Evolutionary conservation across 495 filamentous ascomycete species (phyloP).

Genomic region (Staphylotrichum longicolle): DNA sequence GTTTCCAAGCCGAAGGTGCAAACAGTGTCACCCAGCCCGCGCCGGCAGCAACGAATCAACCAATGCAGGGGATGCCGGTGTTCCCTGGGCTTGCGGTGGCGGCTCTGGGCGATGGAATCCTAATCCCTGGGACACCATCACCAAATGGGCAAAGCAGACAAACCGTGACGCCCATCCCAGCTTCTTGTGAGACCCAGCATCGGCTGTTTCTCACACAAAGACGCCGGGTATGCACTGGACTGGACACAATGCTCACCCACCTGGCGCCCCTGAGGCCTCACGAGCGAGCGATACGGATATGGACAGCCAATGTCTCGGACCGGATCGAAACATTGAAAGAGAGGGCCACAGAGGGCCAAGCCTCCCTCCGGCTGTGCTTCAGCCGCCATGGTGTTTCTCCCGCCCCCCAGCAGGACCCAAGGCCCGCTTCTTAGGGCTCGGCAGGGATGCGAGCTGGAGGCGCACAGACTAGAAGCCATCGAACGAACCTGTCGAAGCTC

Average conservation of each 20-base stretch:
- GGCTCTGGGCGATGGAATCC: no score
- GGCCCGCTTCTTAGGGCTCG: conserved; percentile 12
- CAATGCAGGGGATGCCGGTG: no score
- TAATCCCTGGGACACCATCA: no score
- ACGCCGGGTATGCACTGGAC: no score
- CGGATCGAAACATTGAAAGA: not conserved
- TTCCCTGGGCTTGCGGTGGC: not conserved
- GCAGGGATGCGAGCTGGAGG: conserved; percentile 9
- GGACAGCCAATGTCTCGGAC: conserved; percentile 15
- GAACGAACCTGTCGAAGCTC: conserved; percentile 17
- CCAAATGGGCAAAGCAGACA: no score
- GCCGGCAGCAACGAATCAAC: no score
- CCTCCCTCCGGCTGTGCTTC: not conserved
- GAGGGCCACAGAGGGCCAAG: not conserved
- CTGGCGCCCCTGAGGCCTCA: not conserved
- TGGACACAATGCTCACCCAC: no score
- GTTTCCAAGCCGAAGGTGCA: no score
- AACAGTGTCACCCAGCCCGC: no score
- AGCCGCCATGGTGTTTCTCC: conserved; percentile 1
- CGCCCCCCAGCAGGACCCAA: not conserved
- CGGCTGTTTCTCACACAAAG: no score
- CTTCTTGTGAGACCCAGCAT: no score
- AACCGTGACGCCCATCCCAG: no score
- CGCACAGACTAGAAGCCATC: conserved; percentile 22
- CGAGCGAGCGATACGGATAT: not conserved